phyloP scores from a whole-genome alignment of 345 rosid genomes.

The Ailanthus altissimus region DNA sequence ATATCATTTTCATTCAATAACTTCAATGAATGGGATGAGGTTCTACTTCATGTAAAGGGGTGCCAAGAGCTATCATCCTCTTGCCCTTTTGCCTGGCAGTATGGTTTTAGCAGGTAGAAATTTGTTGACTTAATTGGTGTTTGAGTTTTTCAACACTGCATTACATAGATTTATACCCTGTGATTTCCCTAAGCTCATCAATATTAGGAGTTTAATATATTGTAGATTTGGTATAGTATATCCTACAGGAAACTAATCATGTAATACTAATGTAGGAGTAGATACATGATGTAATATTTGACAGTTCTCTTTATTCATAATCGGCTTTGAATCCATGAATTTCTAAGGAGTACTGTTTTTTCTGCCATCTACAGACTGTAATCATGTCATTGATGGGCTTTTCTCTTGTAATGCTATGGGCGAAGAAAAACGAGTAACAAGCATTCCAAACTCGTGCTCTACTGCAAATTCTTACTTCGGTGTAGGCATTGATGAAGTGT shows the following conservation, averaged over 20 bases:
- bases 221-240: background rate
- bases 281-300: background rate
- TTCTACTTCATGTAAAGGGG: no score
- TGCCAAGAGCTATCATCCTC: no score
- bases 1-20: no score
- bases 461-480: background rate
- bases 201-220: background rate
- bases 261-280: background rate
- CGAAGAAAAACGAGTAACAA: conserved; percentile 41
- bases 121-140: background rate
- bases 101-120: background rate
- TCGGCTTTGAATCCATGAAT: background rate
- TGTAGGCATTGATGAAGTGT: background rate
- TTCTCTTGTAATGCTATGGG: conserved; percentile 81
- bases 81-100: no score
- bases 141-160: background rate
- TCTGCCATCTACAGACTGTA: conserved; percentile 70
- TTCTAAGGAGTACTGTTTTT: background rate
- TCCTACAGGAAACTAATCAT: background rate
- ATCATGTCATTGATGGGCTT: conserved; percentile 97
- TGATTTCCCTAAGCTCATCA: background rate
- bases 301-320: background rate
- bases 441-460: background rate
- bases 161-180: background rate
- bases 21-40: no score